Percentiles rank a stretch among this genome's conserved stretches.
phyloP scores from a whole-genome alignment of 75 land plant species.

The Pinus albicaulis region DNA sequence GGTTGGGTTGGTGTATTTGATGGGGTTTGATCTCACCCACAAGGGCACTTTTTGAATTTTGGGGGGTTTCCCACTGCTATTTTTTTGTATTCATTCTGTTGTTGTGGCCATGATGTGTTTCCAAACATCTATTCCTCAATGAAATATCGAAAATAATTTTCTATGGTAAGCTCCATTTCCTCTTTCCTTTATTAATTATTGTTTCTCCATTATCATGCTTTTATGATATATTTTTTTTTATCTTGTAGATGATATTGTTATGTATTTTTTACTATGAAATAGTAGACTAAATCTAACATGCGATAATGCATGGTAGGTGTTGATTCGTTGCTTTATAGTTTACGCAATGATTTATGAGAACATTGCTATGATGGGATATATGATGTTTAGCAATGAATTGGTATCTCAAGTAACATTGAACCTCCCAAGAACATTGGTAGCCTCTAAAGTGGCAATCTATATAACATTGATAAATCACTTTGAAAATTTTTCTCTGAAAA shows the following conservation, averaged over 20 bases:
- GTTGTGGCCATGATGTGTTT: slow-evolving; percentile 83
- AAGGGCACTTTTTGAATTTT: slow-evolving; percentile 44
- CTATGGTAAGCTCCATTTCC: slow-evolving; percentile 35
- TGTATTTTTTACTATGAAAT: background rate
- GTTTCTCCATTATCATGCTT: background rate
- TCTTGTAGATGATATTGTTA: background rate
- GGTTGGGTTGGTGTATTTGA: slow-evolving; percentile 60
- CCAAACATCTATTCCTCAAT: slow-evolving; percentile 80
- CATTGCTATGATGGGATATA: slow-evolving; percentile 70
- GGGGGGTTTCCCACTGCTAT: slow-evolving; percentile 62
- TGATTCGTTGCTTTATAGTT: slow-evolving; percentile 56
- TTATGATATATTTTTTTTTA: background rate
- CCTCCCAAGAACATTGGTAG: slow-evolving; percentile 28
- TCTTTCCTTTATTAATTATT: background rate
- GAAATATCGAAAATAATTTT: slow-evolving; percentile 56
- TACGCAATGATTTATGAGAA: slow-evolving; percentile 63
- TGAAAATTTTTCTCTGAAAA: slow-evolving; percentile 43
- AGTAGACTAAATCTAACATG: background rate
- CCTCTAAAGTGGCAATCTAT: slow-evolving; percentile 43
- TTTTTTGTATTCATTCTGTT: slow-evolving; percentile 78
- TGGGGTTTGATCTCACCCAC: slow-evolving; percentile 62
- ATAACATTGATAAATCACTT: slow-evolving; percentile 52
- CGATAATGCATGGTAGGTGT: slow-evolving; percentile 39
- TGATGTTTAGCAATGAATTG: slow-evolving; percentile 75
- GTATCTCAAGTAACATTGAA: slow-evolving; percentile 65